phyloP scores from a whole-genome alignment of 2,329 filamentous ascomycete genomes.

The Colletotrichum caudatum region DNA sequence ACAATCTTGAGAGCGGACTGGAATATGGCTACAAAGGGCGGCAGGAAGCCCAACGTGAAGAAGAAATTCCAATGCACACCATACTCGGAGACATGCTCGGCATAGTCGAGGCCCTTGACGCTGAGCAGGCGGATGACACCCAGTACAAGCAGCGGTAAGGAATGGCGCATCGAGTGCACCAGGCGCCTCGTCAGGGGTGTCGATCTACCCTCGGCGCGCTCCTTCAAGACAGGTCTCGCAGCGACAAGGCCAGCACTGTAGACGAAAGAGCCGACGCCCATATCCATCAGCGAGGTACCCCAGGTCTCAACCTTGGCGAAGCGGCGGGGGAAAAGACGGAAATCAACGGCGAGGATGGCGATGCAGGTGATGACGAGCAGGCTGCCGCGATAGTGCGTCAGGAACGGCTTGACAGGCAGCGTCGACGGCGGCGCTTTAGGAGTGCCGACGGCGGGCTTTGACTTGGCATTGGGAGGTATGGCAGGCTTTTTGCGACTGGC shows the following conservation, averaged over 20 bases:
- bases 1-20: constrained; percentile 77
- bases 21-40: constrained; percentile 88
- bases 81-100: constrained; percentile 97
- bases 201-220: constrained; percentile 64
- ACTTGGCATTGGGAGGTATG: constrained; percentile 58
- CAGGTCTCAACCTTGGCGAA: constrained; percentile 99
- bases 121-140: constrained; percentile 85
- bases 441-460: constrained; percentile 46
- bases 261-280: constrained; percentile 97
- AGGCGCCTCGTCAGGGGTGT: constrained; percentile 70
- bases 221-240: constrained; percentile 82
- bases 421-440: constrained; percentile 54
- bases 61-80: constrained; percentile 99
- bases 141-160: constrained; percentile 83
- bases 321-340: constrained; percentile 88
- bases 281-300: constrained; percentile 98
- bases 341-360: constrained; percentile 97
- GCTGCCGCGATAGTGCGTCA: constrained; percentile 89
- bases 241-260: constrained; percentile 94
- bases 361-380: constrained; percentile 94
- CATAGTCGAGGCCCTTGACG: constrained; percentile 95
- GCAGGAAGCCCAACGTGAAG: constrained; percentile 90
- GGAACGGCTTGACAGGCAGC: constrained; percentile 88
- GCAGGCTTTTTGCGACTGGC: constrained; percentile 60
- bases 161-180: constrained; percentile 78